These are phyloP conservation scores for Phytophthora foliorum DNA, from an alignment of 352 stramenopile species.

Conservation along the genomic window DNA sequence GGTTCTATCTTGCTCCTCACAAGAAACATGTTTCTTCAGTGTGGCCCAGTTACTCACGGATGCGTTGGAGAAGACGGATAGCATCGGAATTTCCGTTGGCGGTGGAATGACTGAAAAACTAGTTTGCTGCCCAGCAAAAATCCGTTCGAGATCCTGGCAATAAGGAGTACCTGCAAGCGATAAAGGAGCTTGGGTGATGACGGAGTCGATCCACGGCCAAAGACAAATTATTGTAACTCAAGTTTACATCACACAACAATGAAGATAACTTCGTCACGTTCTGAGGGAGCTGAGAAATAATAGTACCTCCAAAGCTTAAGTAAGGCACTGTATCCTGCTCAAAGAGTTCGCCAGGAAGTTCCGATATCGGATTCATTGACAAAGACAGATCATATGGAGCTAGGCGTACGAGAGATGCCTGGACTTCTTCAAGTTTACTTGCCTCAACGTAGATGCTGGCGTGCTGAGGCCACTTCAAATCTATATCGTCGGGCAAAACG, in stretches of 20 bases:
- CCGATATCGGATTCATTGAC: conserved; percentile 25
- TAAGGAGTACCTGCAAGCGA: conserved; percentile 19
- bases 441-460: conserved; percentile 31
- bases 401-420: conserved; percentile 15
- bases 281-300: conserved; percentile 22
- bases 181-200: conserved; percentile 4
- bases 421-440: conserved; percentile 22
- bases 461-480: conserved; percentile 38
- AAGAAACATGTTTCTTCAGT: conserved; percentile 13
- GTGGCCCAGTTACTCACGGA: conserved; percentile 19
- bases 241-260: conserved; percentile 12
- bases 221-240: conserved; percentile 24
- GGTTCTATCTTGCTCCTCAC: conserved; percentile 14
- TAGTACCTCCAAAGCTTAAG: conserved; percentile 26
- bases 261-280: conserved; percentile 16
- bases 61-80: conserved; percentile 10
- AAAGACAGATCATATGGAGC: conserved; percentile 24
- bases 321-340: conserved; percentile 20
- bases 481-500: conserved; percentile 41
- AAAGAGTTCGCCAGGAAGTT: conserved; percentile 21
- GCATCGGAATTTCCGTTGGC: background rate
- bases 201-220: conserved; percentile 26
- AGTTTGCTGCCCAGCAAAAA: conserved; percentile 11
- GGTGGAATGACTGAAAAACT: conserved; percentile 9
- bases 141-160: conserved; percentile 13